These are phyloP conservation scores for Mangifera indica DNA, from an alignment of 345 rosid species.

Conservation along the genomic window DNA sequence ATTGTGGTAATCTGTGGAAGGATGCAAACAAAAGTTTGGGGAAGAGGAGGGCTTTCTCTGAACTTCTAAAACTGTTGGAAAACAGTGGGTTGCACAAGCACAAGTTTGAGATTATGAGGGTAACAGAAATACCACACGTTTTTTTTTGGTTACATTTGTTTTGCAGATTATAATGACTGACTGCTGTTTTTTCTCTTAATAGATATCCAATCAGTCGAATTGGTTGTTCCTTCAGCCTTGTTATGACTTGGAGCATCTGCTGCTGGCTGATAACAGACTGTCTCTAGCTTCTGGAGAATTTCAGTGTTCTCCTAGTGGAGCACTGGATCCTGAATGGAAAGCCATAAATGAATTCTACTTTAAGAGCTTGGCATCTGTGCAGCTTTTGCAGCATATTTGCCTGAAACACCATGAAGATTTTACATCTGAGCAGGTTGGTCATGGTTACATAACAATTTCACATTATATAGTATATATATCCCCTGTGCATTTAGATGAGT, in stretches of 20 bases:
- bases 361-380: conserved; percentile 76
- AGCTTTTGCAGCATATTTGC: conserved; percentile 56
- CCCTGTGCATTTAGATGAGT: background rate
- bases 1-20: conserved; percentile 69
- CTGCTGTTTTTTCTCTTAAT: conserved; percentile 3
- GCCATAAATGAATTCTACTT: conserved; percentile 66
- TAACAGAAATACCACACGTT: conserved; percentile 28
- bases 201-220: conserved; percentile 56
- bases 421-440: conserved; percentile 70
- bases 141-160: conserved; percentile 13
- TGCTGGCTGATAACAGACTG: conserved; percentile 38
- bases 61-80: conserved; percentile 73
- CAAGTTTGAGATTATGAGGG: conserved; percentile 68
- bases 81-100: conserved; percentile 72
- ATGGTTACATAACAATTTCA: conserved; percentile 13
- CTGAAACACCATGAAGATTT: conserved; percentile 70
- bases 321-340: conserved; percentile 55
- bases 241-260: conserved; percentile 62
- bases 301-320: conserved; percentile 29
- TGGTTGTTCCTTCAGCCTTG: conserved; percentile 72
- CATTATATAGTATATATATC: background rate
- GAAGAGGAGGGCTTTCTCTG: conserved; percentile 70
- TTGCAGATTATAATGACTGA: conserved; percentile 6
- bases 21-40: conserved; percentile 47
- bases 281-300: conserved; percentile 26